Conservation (phyloP, 345 rosid species). For the Syzygium aromaticum region DNA sequence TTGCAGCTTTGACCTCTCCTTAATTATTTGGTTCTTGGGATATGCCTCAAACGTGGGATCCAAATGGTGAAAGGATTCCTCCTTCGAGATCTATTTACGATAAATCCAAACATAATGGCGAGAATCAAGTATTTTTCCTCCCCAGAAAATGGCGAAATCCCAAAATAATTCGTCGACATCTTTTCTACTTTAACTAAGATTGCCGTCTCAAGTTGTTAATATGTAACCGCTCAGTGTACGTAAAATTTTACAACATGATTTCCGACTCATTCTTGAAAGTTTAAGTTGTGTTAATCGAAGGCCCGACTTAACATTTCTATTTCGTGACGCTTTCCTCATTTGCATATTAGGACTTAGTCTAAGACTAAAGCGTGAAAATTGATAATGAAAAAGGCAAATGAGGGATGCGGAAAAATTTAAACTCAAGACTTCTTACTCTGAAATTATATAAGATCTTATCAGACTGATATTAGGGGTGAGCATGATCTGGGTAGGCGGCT, state of each 20-base stretch:
- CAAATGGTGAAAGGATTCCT: not conserved
- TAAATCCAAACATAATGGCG: not conserved
- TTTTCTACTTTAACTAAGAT: not conserved
- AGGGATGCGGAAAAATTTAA: not conserved
- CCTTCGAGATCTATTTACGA: not conserved
- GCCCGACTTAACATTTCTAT: not conserved
- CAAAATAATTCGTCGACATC: not conserved
- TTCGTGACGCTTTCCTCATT: not conserved
- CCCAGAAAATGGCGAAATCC: not conserved
- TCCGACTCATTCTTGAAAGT: not conserved
- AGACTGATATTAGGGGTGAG: too few species aligned
- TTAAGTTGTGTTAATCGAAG: not conserved
- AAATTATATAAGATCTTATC: not conserved
- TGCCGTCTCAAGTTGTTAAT: not conserved
- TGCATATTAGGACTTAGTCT: not conserved
- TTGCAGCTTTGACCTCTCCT: not conserved
- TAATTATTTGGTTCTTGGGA: not conserved
- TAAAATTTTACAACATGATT: not conserved
- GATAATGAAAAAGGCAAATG: not conserved
- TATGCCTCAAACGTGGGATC: not conserved
- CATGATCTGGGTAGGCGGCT: too few species aligned
- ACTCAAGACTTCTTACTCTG: not conserved
- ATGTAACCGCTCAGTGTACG: accelerated
- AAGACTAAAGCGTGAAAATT: not conserved
- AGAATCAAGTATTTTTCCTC: not conserved